Conservation (phyloP, 192 early-diverging fungal genomes). For the Coemansia sp. region DNA sequence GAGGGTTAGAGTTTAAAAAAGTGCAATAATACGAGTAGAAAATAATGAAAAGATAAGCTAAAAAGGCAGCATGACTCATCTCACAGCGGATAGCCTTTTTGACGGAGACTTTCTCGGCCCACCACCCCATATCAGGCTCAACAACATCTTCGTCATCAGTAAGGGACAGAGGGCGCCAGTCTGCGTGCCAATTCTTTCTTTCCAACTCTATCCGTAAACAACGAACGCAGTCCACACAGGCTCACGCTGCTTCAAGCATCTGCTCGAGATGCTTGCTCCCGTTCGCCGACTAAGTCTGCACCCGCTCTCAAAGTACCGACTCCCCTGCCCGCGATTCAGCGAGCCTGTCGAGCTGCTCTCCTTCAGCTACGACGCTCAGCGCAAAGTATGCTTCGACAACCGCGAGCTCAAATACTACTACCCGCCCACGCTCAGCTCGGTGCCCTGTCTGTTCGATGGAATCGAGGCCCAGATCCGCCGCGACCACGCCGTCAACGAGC, state of each 20-base stretch:
- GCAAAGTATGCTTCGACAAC: conserved; percentile 63
- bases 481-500: conserved; percentile 64
- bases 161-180: neutral
- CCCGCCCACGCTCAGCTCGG: conserved; percentile 15
- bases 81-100: neutral
- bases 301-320: conserved; percentile 46
- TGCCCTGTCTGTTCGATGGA: conserved; percentile 64
- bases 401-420: conserved; percentile 44
- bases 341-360: conserved; percentile 69
- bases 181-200: neutral
- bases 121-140: neutral
- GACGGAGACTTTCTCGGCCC: neutral
- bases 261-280: neutral
- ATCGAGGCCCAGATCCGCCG: conserved; percentile 72
- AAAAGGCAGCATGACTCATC: neutral
- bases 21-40: neutral
- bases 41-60: neutral
- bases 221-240: neutral
- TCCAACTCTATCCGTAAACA: neutral
- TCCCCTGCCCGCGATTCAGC: conserved; percentile 50
- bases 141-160: neutral
- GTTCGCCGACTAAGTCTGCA: conserved; percentile 16
- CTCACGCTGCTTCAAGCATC: no score
- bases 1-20: neutral
- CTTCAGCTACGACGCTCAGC: conserved; percentile 66